phyloP scores from a whole-genome alignment of 176 grass and related monocot species.

The Rhynchospora breviuscula region DNA sequence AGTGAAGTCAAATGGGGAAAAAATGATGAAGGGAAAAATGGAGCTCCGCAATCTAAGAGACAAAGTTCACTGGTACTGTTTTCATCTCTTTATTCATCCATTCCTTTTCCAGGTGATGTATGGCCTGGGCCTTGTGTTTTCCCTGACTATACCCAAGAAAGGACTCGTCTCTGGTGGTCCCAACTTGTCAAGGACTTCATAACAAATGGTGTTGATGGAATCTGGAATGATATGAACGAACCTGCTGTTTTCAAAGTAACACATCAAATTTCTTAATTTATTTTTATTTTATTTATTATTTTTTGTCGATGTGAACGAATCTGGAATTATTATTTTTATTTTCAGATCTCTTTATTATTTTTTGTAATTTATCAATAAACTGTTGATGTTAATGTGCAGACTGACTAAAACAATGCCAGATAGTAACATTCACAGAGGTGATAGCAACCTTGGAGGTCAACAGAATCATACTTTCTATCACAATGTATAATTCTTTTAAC shows the following conservation, averaged over 20 bases:
- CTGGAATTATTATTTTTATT: too few species aligned
- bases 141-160: conserved; percentile 83
- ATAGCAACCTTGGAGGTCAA: conserved; percentile 60
- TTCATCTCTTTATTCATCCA: conserved; percentile 1
- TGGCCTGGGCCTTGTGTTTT: conserved; percentile 98
- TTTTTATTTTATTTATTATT: not conserved
- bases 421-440: conserved; percentile 84
- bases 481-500: conserved; percentile 44
- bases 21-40: too few species aligned
- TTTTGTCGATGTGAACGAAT: not conserved
- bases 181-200: conserved; percentile 71
- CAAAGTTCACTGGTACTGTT: not conserved
- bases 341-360: too few species aligned
- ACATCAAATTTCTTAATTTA: not conserved
- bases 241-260: conserved; percentile 79
- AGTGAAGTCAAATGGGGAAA: too few species aligned
- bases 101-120: conserved; percentile 56
- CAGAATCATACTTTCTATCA: conserved; percentile 91
- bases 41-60: too few species aligned
- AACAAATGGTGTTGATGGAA: conserved; percentile 82
- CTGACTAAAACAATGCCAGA: conserved; percentile 92
- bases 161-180: conserved; percentile 77
- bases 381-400: conserved; percentile 37
- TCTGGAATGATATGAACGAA: conserved; percentile 99
- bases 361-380: not conserved